These are phyloP conservation scores for Neurospora sp. DNA, from an alignment of 2,329 filamentous ascomycete genomes.

Conservation along the genomic window DNA sequence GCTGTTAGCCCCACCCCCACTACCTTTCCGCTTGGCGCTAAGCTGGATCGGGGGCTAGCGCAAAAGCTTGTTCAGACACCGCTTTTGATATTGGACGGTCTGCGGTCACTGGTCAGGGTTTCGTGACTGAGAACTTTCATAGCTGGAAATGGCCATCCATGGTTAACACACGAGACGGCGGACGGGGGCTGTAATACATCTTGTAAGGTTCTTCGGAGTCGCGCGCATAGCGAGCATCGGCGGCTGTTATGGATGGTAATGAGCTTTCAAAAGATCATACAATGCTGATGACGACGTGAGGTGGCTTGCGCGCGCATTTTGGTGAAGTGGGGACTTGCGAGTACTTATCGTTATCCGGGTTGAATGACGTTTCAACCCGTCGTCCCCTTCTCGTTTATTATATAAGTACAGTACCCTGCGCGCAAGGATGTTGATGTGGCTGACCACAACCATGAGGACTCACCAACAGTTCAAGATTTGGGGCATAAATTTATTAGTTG, in stretches of 20 bases:
- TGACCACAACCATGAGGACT: background rate
- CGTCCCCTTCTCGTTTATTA: background rate
- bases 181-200: background rate
- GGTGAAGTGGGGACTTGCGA: background rate
- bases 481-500: background rate
- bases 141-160: background rate
- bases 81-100: slow-evolving; percentile 1
- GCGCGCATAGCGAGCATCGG: background rate
- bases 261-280: background rate
- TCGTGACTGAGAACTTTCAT: background rate
- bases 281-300: background rate
- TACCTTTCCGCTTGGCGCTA: slow-evolving; percentile 1
- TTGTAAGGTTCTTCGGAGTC: background rate
- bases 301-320: background rate
- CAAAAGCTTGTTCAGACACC: slow-evolving; percentile 13
- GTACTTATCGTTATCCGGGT: background rate
- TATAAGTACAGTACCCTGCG: background rate
- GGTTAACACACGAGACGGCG: background rate
- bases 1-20: background rate
- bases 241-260: background rate
- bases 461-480: background rate
- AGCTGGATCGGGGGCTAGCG: slow-evolving; percentile 3
- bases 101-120: background rate
- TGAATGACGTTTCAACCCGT: background rate
- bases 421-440: background rate